These are phyloP conservation scores for Phytopythium aichiense DNA, from an alignment of 352 stramenopile genomes.

Conservation along the genomic window DNA sequence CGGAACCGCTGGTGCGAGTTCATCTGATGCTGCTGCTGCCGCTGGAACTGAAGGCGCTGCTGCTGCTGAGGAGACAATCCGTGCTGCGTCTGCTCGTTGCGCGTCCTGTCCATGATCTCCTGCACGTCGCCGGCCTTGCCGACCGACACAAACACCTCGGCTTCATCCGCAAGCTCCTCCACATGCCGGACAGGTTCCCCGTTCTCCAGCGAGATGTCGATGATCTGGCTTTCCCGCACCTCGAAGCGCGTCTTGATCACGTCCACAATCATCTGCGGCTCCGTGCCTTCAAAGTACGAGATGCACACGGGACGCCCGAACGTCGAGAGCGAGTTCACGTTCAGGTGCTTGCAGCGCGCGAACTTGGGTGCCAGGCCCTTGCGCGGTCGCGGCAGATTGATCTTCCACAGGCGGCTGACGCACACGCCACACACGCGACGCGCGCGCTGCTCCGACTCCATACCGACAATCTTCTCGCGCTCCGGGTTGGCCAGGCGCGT, in stretches of 20 bases:
- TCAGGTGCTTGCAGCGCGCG: conserved; percentile 58
- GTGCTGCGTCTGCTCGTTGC: conserved; percentile 10
- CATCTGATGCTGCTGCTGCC: conserved; percentile 15
- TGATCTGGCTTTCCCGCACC: conserved; percentile 68
- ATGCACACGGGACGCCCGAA: conserved; percentile 78
- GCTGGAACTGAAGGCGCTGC: conserved; percentile 12
- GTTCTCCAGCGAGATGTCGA: conserved; percentile 71
- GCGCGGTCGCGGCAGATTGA: conserved; percentile 70
- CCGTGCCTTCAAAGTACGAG: conserved; percentile 76
- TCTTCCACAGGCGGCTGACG: conserved; percentile 73
- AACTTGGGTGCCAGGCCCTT: conserved; percentile 45
- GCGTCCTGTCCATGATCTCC: conserved; percentile 32
- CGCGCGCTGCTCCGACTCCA: conserved; percentile 46
- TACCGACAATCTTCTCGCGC: conserved; percentile 42
- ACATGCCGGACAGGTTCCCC: conserved; percentile 52
- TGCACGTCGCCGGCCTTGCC: conserved; percentile 78
- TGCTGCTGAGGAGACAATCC: conserved; percentile 12
- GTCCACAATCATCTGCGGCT: conserved; percentile 64
- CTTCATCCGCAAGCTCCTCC: conserved; percentile 58
- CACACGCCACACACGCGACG: conserved; percentile 73
- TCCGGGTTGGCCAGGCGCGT: conserved; percentile 62
- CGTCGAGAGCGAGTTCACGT: conserved; percentile 74
- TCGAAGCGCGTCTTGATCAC: conserved; percentile 78
- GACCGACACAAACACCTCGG: conserved; percentile 70
- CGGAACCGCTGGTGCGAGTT: conserved; percentile 17